phyloP scores from a whole-genome alignment of 164 flowering plant genomes.

The Macadamia tetraphylla region DNA sequence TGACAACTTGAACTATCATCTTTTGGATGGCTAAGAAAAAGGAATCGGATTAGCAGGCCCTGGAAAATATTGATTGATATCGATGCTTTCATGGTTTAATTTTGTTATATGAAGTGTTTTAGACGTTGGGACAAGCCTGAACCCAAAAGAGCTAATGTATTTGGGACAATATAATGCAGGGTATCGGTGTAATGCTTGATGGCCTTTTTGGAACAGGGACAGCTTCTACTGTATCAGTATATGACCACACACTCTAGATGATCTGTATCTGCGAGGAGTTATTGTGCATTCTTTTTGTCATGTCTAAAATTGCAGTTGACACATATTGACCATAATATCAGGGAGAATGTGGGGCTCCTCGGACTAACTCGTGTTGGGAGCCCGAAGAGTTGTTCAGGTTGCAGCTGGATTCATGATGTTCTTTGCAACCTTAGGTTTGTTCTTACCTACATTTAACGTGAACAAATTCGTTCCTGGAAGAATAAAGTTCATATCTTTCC shows the following conservation, averaged over 20 bases:
- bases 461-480: background rate
- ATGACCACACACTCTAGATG: slow-evolving; percentile 25
- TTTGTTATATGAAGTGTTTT: background rate
- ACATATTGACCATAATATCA: slow-evolving; percentile 23
- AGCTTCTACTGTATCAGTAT: slow-evolving; percentile 95
- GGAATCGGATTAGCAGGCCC: too few species aligned
- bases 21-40: too few species aligned
- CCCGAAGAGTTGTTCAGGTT: slow-evolving; percentile 89
- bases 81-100: background rate
- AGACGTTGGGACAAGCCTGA: too few species aligned
- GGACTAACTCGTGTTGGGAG: slow-evolving; percentile 97
- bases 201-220: slow-evolving; percentile 90
- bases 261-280: background rate
- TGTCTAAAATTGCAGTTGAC: slow-evolving; percentile 9
- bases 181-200: slow-evolving; percentile 84
- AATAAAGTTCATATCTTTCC: background rate
- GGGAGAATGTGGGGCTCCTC: slow-evolving; percentile 97
- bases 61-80: too few species aligned
- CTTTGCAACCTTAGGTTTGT: slow-evolving; percentile 75
- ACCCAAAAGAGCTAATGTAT: background rate
- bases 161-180: slow-evolving; percentile 37
- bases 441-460: too few species aligned
- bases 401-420: slow-evolving; percentile 99
- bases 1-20: too few species aligned
- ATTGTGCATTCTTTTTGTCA: slow-evolving; percentile 2